Evolutionary conservation across 208 protist species (phyloP), one percentile per base, ranked within the genome.

Genomic region (Trypanosoma platydactyli): DNA sequence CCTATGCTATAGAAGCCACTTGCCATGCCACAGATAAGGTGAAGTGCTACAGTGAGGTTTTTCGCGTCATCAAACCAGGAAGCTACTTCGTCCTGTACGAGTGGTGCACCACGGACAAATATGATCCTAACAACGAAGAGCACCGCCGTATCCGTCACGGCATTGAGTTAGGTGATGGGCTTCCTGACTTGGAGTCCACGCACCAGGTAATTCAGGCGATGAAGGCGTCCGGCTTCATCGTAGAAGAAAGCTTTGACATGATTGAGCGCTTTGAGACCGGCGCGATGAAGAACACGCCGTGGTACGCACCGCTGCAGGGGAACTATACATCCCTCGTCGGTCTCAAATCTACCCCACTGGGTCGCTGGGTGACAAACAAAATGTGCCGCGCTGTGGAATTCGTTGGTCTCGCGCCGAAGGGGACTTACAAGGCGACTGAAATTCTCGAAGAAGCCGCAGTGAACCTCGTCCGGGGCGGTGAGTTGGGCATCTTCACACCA

Each of bases 1-100:
- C 89, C 50, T 99, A 98, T 81, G 88, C 92, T 11, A 97, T 99
- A 65, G 97, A 99, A 84, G 97, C 98, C 7, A 98, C 97, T 13
- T 99, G 97, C 83, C 98, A 99, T 74, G 96, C 97, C 1, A 90
- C 91, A 40, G 88, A 98, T 73, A 91, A 96, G 72, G 81, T 91
- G 33, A 83, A 89, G 71, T 88, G 83, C 74, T 99, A 97, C 78
- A 76, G 73, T 18, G 95, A 99, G 80, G 87, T 98, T 65, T 97
- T 82, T 77, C 92, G 95, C 46, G 77, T 97, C 30, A 89, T 99
- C 46, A 98, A 98, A 71, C 91, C 91, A 58, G 95, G 96, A 41
- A 81, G 91, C 25, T 81, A 72, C 67, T 99, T 98, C 71, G 91
- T 88, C 68, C 76, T 83, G 54, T 98, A 98, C 80, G 97, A 98